phyloP scores from a whole-genome alignment of 345 rosid genomes.

The Gossypium herbaceum region DNA sequence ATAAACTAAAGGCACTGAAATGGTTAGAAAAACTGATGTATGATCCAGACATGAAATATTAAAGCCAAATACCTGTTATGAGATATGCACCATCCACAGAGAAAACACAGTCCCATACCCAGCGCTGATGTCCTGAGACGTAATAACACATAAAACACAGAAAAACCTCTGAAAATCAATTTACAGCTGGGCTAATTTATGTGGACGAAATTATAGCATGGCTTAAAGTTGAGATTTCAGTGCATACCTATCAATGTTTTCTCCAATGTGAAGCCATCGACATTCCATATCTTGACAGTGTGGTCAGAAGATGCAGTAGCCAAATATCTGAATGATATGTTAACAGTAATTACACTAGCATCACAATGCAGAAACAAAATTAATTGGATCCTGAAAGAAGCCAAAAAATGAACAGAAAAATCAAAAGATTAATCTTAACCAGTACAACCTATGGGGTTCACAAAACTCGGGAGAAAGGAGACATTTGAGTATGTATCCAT shows the following conservation, averaged over 20 bases:
- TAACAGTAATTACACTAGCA: slow-evolving; percentile 10
- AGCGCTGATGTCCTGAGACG: slow-evolving; percentile 75
- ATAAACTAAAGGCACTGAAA: not conserved
- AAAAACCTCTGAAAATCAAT: not conserved
- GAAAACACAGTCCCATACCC: slow-evolving; percentile 99
- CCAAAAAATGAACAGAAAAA: not conserved
- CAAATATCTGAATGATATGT: slow-evolving; percentile 55
- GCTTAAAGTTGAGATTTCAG: not conserved
- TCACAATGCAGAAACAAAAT: not conserved
- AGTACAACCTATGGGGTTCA: slow-evolving; percentile 68
- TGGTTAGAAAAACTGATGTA: not conserved
- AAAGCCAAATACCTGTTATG: slow-evolving; percentile 58
- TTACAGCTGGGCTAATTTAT: not conserved
- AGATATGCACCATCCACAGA: slow-evolving; percentile 97
- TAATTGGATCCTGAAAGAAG: not conserved
- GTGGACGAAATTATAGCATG: not conserved
- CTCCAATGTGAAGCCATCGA: slow-evolving; percentile 89
- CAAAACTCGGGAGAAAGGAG: slow-evolving; percentile 85
- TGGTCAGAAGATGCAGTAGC: slow-evolving; percentile 95
- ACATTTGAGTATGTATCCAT: slow-evolving; percentile 84
- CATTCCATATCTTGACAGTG: slow-evolving; percentile 96
- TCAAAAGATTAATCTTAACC: not conserved
- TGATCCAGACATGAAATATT: not conserved
- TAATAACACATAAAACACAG: not conserved
- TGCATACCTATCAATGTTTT: slow-evolving; percentile 63